Evolutionary conservation across 805 yeast genomes (phyloP).

Genomic region (Candida anglica): DNA sequence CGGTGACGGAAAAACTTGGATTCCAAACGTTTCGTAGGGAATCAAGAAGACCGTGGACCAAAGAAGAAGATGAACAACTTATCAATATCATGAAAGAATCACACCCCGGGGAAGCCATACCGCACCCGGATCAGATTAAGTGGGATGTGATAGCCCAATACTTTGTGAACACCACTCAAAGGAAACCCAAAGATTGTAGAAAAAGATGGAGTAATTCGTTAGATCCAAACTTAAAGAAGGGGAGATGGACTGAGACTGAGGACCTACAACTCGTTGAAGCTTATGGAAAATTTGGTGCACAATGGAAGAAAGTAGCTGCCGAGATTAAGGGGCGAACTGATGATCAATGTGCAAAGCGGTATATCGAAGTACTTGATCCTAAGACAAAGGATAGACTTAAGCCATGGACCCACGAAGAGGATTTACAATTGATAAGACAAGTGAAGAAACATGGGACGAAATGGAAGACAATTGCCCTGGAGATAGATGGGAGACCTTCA

Average conservation of each 20-base stretch:
- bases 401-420: slow-evolving; percentile 80
- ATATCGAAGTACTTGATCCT: slow-evolving; percentile 85
- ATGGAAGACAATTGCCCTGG: slow-evolving; percentile 78
- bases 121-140: no score
- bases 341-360: slow-evolving; percentile 92
- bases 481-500: slow-evolving; percentile 77
- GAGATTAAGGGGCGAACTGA: slow-evolving; percentile 84
- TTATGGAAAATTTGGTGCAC: slow-evolving; percentile 65
- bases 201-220: slow-evolving; percentile 85
- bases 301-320: slow-evolving; percentile 80
- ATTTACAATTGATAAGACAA: slow-evolving; percentile 58
- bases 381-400: slow-evolving; percentile 69
- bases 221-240: slow-evolving; percentile 78
- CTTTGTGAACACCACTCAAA: slow-evolving; percentile 36
- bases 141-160: slow-evolving; percentile 58
- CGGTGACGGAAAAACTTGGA: slow-evolving; percentile 68
- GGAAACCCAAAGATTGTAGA: slow-evolving; percentile 79
- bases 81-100: slow-evolving; percentile 2
- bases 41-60: slow-evolving; percentile 68
- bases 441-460: slow-evolving; percentile 77
- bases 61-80: slow-evolving; percentile 58
- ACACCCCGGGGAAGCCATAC: slow-evolving; percentile 4
- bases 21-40: slow-evolving; percentile 67
- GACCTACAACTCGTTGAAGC: slow-evolving; percentile 65
- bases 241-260: slow-evolving; percentile 83